Percentiles rank a stretch among this genome's conserved stretches.
Evolutionary conservation across 2,329 filamentous ascomycete genomes (phyloP).

Genomic region (Ophiostoma tasmaniense): DNA sequence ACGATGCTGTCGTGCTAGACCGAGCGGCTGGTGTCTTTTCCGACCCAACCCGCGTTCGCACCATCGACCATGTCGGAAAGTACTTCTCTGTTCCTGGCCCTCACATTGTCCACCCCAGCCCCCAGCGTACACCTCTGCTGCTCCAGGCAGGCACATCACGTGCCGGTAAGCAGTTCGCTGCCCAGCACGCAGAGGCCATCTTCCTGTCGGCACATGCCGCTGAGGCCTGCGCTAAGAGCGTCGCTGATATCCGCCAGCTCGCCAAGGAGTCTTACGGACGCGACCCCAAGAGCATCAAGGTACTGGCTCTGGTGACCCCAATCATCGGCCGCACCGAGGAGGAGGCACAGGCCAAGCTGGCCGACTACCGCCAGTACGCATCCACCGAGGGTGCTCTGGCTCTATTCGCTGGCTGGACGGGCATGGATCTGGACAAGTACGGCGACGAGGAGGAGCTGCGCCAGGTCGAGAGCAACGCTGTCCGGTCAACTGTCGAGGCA

Average conservation of each 20-base stretch:
- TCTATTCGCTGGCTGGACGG: conserved; percentile 68
- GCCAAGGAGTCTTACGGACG: conserved; percentile 17
- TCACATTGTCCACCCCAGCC: conserved; percentile 25
- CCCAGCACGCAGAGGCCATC: conserved; percentile 24
- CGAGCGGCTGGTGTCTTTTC: conserved; percentile 11
- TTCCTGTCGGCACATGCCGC: conserved; percentile 21
- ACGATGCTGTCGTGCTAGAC: conserved; percentile 19
- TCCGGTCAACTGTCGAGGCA: conserved; percentile 26
- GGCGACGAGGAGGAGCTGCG: conserved; percentile 33
- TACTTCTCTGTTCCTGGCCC: conserved; percentile 15
- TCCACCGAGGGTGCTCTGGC: conserved; percentile 55
- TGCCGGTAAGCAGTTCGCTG: conserved; percentile 22
- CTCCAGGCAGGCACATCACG: conserved; percentile 23
- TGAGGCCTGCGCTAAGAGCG: conserved; percentile 13
- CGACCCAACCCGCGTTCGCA: conserved; percentile 16
- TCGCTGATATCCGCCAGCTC: conserved; percentile 34
- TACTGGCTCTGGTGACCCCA: conserved; percentile 21
- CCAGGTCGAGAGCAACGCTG: conserved; percentile 33
- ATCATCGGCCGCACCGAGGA: conserved; percentile 22
- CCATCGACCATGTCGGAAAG: conserved; percentile 18
- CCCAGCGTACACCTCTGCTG: conserved; percentile 21
- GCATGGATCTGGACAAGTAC: conserved; percentile 37
- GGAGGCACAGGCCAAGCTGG: conserved; percentile 32
- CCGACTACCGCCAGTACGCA: conserved; percentile 53
- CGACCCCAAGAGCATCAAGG: conserved; percentile 21